Base-by-base conservation (phyloP, 768 basidiomycete species). In the Mrakia hoshinonis region DNA sequence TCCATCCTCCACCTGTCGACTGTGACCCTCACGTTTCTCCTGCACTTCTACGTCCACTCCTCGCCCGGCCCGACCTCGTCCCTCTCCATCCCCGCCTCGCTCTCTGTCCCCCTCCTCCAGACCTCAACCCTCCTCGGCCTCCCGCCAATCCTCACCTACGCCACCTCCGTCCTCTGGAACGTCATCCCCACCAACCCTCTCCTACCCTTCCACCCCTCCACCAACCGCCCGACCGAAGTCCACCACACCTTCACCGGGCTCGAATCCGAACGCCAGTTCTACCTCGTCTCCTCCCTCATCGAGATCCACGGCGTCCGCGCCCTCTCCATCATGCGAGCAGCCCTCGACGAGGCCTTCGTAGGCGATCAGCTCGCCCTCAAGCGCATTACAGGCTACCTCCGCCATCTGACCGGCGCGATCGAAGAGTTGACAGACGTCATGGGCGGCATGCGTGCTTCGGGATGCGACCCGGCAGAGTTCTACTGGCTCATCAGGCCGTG, bases 121-220 rank as follows among this genome's bases (percentile, higher is more conserved):
- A 84, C 92, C 20, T 89, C 85, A 29, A 78, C 82, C 0, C 81
- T 87, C 55, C 85, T 96, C 12, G 86, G 89, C 68, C 81, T 96
- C 1, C 93, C 94, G 0, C 92, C 94, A 0, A 82, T 95, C 49
- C 83, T 92, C 70, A 96, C 92, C 4, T 96, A 92, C 77, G 88
- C 92, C 12, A 92, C 95, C 78, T 88, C 88, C 36, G 92, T 96
- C 10, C 84, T 96, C 34, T 96, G 92, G 81, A 95, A 95, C 78
- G 82, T 79, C 66, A 75, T 74, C 29, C 76, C 79, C 9, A n/a
- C 46, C 39, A 69, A 77, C 54, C 76, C 77, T 3, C n/a, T 69
- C 29, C 22, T 55, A 7, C 51, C 75, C 12, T 75, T 76, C 7
- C 73, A 76, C 39, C 55, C 71, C 22, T 24, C 48, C 13, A 26